Conservation (phyloP, 768 basidiomycete genomes). For the Podaxis carcinomalis region DNA sequence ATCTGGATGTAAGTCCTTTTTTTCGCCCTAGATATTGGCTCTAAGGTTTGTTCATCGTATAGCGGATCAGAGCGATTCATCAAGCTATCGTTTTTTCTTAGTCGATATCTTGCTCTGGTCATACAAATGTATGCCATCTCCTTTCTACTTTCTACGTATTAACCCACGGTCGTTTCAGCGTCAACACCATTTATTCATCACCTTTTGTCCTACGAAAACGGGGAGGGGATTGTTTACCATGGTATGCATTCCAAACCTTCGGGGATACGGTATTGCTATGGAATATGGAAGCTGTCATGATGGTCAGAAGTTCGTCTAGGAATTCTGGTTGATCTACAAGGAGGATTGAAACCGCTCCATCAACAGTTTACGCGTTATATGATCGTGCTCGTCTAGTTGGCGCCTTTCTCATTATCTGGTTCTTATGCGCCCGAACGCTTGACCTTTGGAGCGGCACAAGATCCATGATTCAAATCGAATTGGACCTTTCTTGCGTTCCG, state of each 20-base stretch:
- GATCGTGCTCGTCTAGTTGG: not conserved
- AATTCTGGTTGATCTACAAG: not conserved
- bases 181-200: not conserved
- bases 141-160: not conserved
- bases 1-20: not conserved
- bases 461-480: not conserved
- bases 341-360: not conserved
- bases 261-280: not conserved
- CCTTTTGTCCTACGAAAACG: not conserved
- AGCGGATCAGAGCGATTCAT: too few species aligned
- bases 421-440: not conserved
- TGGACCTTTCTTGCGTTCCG: not conserved
- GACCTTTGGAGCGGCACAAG: not conserved
- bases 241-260: not conserved
- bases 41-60: too few species aligned
- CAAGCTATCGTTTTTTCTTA: too few species aligned
- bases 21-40: not conserved
- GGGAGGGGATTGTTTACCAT: not conserved
- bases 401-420: not conserved
- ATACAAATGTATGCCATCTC: not conserved
- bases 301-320: not conserved
- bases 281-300: conserved; percentile 1
- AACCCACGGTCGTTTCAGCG: not conserved
- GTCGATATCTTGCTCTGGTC: too few species aligned
- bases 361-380: not conserved